Evolutionary conservation across 2,329 filamentous ascomycete genomes (phyloP).

Genomic region (Sporothrix curviconia): DNA sequence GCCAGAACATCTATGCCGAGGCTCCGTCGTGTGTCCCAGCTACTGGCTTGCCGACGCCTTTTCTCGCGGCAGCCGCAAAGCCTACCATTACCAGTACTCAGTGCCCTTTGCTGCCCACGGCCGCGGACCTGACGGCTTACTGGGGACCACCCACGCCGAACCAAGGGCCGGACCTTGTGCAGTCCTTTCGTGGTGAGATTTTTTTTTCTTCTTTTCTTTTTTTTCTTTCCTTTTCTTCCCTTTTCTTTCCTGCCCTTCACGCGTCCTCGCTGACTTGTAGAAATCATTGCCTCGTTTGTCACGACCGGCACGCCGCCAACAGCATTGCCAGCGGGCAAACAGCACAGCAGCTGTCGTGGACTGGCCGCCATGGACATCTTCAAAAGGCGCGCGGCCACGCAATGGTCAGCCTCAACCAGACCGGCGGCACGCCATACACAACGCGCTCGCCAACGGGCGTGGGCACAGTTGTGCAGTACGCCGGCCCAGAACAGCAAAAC

Average conservation of each 20-base stretch:
- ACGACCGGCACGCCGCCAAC: constrained; percentile 28
- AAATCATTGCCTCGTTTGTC: constrained; percentile 30
- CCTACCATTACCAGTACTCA: constrained; percentile 40
- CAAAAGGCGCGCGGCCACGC: neutral
- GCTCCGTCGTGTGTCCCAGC: constrained; percentile 47
- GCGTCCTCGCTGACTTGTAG: neutral
- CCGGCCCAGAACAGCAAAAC: constrained; percentile 23
- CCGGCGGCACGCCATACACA: neutral
- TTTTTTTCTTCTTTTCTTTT: too few relatives aligned
- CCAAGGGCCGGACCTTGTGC: constrained; percentile 21
- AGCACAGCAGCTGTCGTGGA: neutral
- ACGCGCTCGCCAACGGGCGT: neutral
- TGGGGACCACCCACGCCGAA: constrained; percentile 22
- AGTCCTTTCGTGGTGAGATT: constrained; percentile 19
- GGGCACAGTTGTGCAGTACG: constrained; percentile 17
- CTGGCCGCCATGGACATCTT: neutral
- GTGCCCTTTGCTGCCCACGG: constrained; percentile 32
- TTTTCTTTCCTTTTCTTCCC: too few relatives aligned
- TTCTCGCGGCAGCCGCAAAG: constrained; percentile 21
- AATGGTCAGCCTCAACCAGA: constrained; percentile 10
- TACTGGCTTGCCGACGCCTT: constrained; percentile 47
- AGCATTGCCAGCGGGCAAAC: neutral
- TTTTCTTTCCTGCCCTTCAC: neutral
- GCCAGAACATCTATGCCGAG: constrained; percentile 42
- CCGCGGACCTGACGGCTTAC: constrained; percentile 29